Evolutionary conservation across 805 yeast genomes (phyloP).

Genomic region (Candida fluviatilis): DNA sequence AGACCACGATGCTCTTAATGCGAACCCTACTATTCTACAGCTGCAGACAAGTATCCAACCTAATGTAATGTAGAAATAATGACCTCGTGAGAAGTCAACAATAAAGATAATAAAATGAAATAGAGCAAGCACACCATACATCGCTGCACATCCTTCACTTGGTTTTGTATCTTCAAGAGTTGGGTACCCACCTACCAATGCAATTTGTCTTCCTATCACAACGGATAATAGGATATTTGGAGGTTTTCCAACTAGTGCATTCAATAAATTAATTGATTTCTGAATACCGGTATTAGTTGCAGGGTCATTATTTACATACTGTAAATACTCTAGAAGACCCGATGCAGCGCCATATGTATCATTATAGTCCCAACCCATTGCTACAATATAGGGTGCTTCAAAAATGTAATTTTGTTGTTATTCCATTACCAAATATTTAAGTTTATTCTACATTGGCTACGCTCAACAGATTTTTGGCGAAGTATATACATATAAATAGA

Average conservation of each 20-base stretch:
- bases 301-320: not conserved
- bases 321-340: not conserved
- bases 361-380: not conserved
- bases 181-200: conserved; percentile 65
- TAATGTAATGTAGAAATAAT: conserved; percentile 50
- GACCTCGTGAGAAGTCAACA: conserved; percentile 49
- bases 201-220: conserved; percentile 37
- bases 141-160: conserved; percentile 47
- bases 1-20: conserved; percentile 57
- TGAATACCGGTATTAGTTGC: not conserved
- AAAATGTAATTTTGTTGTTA: too few species aligned
- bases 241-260: not conserved
- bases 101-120: conserved; percentile 44
- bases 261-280: not conserved
- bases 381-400: too few species aligned
- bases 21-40: conserved; percentile 53
- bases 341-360: not conserved
- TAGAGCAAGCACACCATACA: conserved; percentile 43
- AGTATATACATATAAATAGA: too few species aligned
- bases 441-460: too few species aligned
- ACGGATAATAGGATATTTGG: not conserved
- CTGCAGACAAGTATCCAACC: conserved; percentile 48
- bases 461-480: too few species aligned
- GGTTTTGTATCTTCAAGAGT: conserved; percentile 52
- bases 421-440: too few species aligned